Evolutionary conservation across 306 rosid genomes (phyloP).

Genomic region (Corylus avellana): DNA sequence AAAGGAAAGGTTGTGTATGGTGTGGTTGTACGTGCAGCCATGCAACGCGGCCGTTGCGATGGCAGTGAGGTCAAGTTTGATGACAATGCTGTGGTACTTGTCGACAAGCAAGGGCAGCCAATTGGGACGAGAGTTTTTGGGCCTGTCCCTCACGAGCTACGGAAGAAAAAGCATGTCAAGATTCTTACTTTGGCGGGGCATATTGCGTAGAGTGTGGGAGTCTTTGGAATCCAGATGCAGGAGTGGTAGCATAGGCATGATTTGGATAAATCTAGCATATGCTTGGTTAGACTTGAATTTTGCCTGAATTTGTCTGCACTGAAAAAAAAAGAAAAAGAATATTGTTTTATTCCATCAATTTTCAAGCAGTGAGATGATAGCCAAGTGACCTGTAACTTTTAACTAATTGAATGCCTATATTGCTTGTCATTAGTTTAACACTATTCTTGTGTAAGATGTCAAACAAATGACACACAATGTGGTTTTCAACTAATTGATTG

Average conservation of each 20-base stretch:
- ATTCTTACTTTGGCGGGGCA: constrained; percentile 87
- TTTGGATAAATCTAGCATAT: background rate
- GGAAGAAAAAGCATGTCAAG: constrained; percentile 89
- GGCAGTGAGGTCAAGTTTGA: constrained; percentile 93
- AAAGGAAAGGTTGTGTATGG: constrained; percentile 71
- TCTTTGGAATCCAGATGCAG: background rate
- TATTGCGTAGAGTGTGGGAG: constrained; percentile 46
- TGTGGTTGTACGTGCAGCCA: constrained; percentile 71
- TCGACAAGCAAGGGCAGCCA: constrained; percentile 93
- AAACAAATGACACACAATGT: too few species aligned
- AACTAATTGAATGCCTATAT: background rate
- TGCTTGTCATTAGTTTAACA: background rate
- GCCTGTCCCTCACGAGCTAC: constrained; percentile 83
- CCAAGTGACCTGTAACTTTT: background rate
- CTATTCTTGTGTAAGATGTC: too few species aligned
- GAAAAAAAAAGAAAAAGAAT: background rate
- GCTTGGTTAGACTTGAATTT: background rate
- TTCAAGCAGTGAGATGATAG: background rate
- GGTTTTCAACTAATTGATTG: too few species aligned
- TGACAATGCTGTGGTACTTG: constrained; percentile 80
- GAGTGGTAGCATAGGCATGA: background rate
- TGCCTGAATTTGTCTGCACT: background rate
- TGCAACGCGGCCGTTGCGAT: constrained; percentile 77
- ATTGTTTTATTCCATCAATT: background rate
- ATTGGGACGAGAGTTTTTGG: constrained; percentile 93